phyloP scores from a whole-genome alignment of 1,284 basidiomycete species.

The Leccinum laetum region DNA sequence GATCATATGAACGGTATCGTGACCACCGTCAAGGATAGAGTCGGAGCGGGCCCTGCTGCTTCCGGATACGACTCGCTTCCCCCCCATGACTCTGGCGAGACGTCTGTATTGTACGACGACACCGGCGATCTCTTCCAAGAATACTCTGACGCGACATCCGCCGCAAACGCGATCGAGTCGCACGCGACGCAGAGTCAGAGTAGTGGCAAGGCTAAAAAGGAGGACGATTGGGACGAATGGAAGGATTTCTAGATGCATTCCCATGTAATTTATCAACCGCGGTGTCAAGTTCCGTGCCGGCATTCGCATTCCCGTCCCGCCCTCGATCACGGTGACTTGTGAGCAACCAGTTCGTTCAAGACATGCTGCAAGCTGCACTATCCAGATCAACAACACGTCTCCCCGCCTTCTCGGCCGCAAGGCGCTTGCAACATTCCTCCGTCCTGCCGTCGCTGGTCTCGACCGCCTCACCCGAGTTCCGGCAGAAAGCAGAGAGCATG shows the following conservation, averaged over 20 bases:
- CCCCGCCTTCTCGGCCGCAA: slow-evolving; percentile 3
- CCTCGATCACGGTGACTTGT: background rate
- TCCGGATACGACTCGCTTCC: slow-evolving; percentile 58
- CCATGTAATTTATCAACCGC: slow-evolving; percentile 11
- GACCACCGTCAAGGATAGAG: slow-evolving; percentile 51
- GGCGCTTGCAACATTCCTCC: slow-evolving; percentile 58
- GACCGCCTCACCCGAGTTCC: slow-evolving; percentile 69
- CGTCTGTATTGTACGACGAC: slow-evolving; percentile 55
- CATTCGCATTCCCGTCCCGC: background rate
- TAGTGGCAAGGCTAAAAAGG: slow-evolving; percentile 39
- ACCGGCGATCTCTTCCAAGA: slow-evolving; percentile 59
- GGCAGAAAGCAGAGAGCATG: slow-evolving; percentile 65
- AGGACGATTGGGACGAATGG: slow-evolving; percentile 74
- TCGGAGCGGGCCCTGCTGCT: slow-evolving; percentile 43
- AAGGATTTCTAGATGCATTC: slow-evolving; percentile 62
- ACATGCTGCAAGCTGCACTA: slow-evolving; percentile 24
- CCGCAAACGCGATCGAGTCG: slow-evolving; percentile 15
- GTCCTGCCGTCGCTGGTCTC: slow-evolving; percentile 74
- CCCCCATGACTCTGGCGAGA: slow-evolving; percentile 51
- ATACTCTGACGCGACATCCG: slow-evolving; percentile 37
- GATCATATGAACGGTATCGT: slow-evolving; percentile 64
- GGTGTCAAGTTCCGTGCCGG: slow-evolving; percentile 26
- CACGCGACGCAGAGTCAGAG: slow-evolving; percentile 23
- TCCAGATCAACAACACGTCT: slow-evolving; percentile 15
- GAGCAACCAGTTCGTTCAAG: background rate